Base-by-base conservation (phyloP, 257 asterid species). In the Echium plantagineum region DNA sequence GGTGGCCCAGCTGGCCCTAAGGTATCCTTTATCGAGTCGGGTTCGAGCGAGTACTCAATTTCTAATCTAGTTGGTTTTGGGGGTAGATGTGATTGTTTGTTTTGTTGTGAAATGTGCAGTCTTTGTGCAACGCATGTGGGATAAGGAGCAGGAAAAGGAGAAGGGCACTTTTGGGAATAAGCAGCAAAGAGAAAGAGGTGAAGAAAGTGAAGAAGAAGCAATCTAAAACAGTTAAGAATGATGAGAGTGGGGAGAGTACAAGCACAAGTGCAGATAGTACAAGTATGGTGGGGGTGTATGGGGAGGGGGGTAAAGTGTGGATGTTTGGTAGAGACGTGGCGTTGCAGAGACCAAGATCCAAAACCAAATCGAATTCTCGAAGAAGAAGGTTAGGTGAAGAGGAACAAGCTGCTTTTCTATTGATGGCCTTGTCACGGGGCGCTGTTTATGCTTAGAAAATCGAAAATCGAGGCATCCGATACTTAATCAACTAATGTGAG, bases 1-100 rank as follows among this genome's bases (percentile, higher is more conserved):
- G 94, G 98, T 62, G 98, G 98, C 69, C 96, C 98, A 35, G 97
- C 94, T 68, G 97, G 97, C 46, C 97, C 97, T 66, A 91, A 91
- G 95, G 98, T 83, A 21, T 24, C 15, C 53, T 6, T 38, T 1
- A 7, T 7, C 38, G 5, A 31, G 9, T 7, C 26, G 26, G 26
- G 26, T 1, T 24, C 26, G 3, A 24, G 2, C 26, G 26, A 24
- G 26, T 31, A 31, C n/a, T n/a, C n/a, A n/a, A n/a, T n/a, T n/a
- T n/a, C n/a, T n/a, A n/a, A n/a, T n/a, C n/a, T n/a, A n/a, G n/a
- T n/a, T n/a, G n/a, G n/a, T n/a, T n/a, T n/a, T n/a, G n/a, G n/a
- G n/a, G n/a, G n/a, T n/a, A n/a, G n/a, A n/a, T n/a, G n/a, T 15
- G 2, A 35, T 24, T 24, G 26, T 19, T 53, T 16, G 26, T 15